Conservation (phyloP, 2,329 filamentous ascomycete genomes). For the Didymosphaeria variabile region DNA sequence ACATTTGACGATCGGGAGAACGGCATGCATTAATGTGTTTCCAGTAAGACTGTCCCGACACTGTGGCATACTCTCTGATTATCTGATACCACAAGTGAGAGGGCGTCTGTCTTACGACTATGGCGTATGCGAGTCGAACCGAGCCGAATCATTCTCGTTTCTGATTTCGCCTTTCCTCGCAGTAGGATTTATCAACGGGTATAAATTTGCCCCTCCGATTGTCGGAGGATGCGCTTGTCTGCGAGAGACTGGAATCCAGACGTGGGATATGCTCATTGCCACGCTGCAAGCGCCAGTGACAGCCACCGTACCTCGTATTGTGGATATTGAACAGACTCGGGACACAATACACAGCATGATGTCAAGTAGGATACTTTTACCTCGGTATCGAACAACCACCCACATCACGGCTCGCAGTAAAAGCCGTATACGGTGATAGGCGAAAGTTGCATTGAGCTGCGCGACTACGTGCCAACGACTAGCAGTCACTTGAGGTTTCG, state of each 20-base stretch:
- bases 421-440: not conserved
- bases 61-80: conserved; percentile 5
- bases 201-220: not conserved
- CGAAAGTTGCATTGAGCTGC: not conserved
- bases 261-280: no score
- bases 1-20: not conserved
- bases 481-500: not conserved
- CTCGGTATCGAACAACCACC: not conserved
- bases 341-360: not conserved
- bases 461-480: not conserved
- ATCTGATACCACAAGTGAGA: conserved; percentile 7
- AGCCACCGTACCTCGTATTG: not conserved
- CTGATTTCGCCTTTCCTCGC: not conserved
- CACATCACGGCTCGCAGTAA: not conserved
- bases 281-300: no score
- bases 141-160: not conserved
- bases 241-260: not conserved
- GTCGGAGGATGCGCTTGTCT: not conserved
- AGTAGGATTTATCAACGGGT: conserved; percentile 1
- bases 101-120: conserved; percentile 2
- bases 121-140: not conserved
- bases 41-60: conserved; percentile 7
- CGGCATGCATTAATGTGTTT: conserved; percentile 4
- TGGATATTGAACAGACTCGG: not conserved
- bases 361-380: not conserved